These are phyloP conservation scores for Chromera velia DNA, from an alignment of 73 alveolate genomes.

Conservation along the genomic window DNA sequence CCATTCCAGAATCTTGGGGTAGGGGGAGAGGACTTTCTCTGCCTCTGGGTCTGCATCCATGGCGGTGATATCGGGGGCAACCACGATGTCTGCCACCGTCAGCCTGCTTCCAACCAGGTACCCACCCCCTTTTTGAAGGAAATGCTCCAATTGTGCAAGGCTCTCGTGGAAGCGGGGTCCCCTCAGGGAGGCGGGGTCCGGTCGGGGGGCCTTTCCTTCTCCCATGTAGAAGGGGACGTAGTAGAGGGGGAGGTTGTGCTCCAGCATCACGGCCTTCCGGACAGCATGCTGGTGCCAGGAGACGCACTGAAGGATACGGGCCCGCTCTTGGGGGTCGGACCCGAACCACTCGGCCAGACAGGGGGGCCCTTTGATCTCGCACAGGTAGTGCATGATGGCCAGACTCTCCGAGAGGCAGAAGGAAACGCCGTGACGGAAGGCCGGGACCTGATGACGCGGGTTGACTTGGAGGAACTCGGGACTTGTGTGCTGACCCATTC, in stretches of 20 bases:
- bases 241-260: constrained; percentile 5
- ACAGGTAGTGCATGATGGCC: constrained; percentile 12
- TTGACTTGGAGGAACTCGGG: constrained; percentile 1
- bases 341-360: background rate
- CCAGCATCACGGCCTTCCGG: constrained; percentile 7
- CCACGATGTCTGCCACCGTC: constrained; percentile 3
- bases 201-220: background rate
- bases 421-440: background rate
- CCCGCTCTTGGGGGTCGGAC: constrained; percentile 4
- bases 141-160: constrained; percentile 2
- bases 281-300: constrained; percentile 9
- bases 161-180: background rate
- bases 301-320: background rate
- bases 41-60: background rate
- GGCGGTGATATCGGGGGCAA: constrained; percentile 8
- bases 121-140: background rate
- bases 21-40: background rate
- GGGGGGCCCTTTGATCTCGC: background rate
- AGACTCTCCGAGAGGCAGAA: background rate
- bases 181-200: background rate
- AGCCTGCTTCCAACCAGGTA: constrained; percentile 5
- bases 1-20: background rate
- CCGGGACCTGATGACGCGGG: constrained; percentile 4
- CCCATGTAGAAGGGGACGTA: constrained; percentile 6
- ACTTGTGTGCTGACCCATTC: background rate